Evolutionary conservation across 2,329 filamentous ascomycete genomes (phyloP).

Genomic region (Paraphaeosphaeria sporulosa): DNA sequence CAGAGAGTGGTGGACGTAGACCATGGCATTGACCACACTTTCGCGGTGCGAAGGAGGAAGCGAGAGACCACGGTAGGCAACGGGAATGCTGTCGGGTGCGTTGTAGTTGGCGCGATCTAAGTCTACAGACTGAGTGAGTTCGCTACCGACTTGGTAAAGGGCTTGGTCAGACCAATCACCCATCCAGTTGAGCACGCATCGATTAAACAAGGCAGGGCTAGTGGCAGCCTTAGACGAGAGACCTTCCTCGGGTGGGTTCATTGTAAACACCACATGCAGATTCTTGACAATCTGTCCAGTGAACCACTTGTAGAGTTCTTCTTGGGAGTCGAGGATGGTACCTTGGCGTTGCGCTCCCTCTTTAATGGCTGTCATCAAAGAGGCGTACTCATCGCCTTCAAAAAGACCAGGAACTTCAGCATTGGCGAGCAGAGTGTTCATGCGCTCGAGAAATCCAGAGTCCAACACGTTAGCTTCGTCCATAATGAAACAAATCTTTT

Average conservation of each 20-base stretch:
- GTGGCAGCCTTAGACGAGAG: slow-evolving; percentile 96
- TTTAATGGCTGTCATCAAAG: slow-evolving; percentile 99
- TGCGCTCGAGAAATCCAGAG: slow-evolving; percentile 97
- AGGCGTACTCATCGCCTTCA: slow-evolving; percentile 97
- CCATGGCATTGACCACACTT: slow-evolving; percentile 96
- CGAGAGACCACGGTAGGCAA: slow-evolving; percentile 85
- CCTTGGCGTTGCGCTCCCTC: slow-evolving; percentile 97
- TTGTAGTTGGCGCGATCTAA: slow-evolving; percentile 86
- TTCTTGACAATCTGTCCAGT: slow-evolving; percentile 99
- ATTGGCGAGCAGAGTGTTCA: slow-evolving; percentile 98
- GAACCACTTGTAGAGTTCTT: slow-evolving; percentile 99
- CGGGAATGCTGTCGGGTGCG: slow-evolving; percentile 88
- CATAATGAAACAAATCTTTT: slow-evolving; percentile 99
- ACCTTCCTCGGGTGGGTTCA: slow-evolving; percentile 98
- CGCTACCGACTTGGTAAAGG: slow-evolving; percentile 94
- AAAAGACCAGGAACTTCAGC: slow-evolving; percentile 99
- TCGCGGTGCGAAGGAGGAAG: slow-evolving; percentile 91
- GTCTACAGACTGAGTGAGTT: slow-evolving; percentile 95
- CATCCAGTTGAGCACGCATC: slow-evolving; percentile 99
- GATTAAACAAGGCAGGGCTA: slow-evolving; percentile 97
- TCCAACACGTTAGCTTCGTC: slow-evolving; percentile 98
- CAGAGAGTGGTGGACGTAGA: slow-evolving; percentile 96
- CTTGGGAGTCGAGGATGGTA: slow-evolving; percentile 92
- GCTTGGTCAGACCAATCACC: slow-evolving; percentile 99
- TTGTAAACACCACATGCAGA: slow-evolving; percentile 98